phyloP scores from a whole-genome alignment of 495 filamentous ascomycete species.

The Aspergillus steynii region DNA sequence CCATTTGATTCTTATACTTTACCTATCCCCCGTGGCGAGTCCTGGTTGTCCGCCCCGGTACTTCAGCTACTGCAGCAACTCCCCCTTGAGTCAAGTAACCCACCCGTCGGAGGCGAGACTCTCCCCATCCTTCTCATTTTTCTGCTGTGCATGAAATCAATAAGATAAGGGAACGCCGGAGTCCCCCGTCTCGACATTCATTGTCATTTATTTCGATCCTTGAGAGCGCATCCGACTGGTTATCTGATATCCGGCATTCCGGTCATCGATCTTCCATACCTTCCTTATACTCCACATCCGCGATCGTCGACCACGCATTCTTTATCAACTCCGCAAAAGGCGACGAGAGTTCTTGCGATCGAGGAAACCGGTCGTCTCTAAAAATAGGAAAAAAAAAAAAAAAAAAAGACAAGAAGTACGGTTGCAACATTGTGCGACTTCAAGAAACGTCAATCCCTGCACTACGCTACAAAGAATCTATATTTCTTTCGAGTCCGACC shows the following conservation, averaged over 20 bases:
- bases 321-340: constrained; percentile 17
- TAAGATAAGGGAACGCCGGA: constrained; percentile 2
- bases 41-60: constrained; percentile 44
- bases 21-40: constrained; percentile 30
- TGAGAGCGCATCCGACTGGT: constrained; percentile 3
- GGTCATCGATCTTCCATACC: constrained; percentile 33
- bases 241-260: constrained; percentile 38
- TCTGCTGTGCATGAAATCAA: constrained; percentile 30
- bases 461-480: constrained; percentile 12
- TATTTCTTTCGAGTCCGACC: constrained; percentile 2
- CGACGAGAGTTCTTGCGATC: constrained; percentile 13
- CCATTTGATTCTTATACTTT: constrained; percentile 19
- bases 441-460: background rate
- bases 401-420: constrained; percentile 5
- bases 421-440: background rate
- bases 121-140: constrained; percentile 24
- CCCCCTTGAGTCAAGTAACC: constrained; percentile 26
- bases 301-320: constrained; percentile 39
- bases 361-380: constrained; percentile 12
- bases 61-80: constrained; percentile 27
- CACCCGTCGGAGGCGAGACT: constrained; percentile 13
- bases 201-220: constrained; percentile 21
- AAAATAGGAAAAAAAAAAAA: constrained; percentile 24
- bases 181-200: constrained; percentile 7
- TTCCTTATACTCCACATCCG: constrained; percentile 31